A percentile compares a stretch with the other conserved stretches of the same genome.
These are phyloP conservation scores for Peniophora sp. DNA, from an alignment of 1,284 basidiomycete genomes.

Conservation along the genomic window DNA sequence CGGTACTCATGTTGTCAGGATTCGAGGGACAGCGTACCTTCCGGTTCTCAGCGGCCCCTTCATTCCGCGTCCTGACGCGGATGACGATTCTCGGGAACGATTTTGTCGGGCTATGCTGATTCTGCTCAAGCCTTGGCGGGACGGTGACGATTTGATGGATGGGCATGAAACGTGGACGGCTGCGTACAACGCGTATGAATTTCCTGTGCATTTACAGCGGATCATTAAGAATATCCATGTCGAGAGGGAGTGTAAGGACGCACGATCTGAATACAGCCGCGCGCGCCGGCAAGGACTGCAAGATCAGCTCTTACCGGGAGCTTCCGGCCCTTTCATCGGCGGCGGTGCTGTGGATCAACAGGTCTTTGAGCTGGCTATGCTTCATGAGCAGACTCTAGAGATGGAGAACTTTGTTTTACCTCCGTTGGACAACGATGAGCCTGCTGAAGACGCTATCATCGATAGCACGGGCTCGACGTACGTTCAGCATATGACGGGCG, in stretches of 20 bases:
- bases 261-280: background rate
- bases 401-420: background rate
- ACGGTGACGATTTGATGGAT: background rate
- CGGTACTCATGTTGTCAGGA: background rate
- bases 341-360: background rate
- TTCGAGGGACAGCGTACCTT: background rate
- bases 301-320: too few species aligned
- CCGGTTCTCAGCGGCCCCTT: background rate
- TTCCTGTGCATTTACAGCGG: background rate
- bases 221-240: background rate
- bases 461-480: background rate
- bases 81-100: background rate
- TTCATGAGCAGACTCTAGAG: background rate
- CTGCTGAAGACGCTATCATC: background rate
- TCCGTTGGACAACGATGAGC: background rate
- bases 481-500: background rate
- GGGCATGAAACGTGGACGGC: background rate
- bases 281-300: background rate
- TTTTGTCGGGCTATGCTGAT: constrained; percentile 2
- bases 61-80: background rate
- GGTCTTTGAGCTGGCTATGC: background rate
- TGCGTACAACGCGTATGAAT: background rate
- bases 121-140: constrained; percentile 3
- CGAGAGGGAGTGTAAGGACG: background rate
- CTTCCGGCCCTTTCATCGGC: background rate